Base-by-base conservation (phyloP, 176 grass and related monocot genomes). In the Ampelocalamus luodianensis region DNA sequence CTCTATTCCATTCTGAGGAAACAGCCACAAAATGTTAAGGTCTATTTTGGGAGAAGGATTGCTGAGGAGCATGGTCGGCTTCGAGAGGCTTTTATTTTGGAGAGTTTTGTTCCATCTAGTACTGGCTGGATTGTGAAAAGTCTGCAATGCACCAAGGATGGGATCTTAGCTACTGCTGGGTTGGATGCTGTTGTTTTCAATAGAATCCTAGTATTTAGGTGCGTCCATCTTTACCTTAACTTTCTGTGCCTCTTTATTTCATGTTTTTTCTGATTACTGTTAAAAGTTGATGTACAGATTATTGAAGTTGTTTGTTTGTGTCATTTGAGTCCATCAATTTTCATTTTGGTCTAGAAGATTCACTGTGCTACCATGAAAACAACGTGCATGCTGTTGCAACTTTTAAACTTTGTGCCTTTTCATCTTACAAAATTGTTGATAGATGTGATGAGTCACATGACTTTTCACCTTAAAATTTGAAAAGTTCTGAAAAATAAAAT, bases 131-230 rank as follows among this genome's bases (percentile, higher is more conserved):
- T 98, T 32, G 43, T 95, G n/a, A 95, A 90, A 83, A 94, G 91
- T 77, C 76, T 93, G 77, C 88, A 90, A 51, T 98, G 85, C 72
- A 95, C 82, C 3, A 93, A 98, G 80, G 93, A 98, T 62, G 96
- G 94, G 61, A 76, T 98, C 65, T 69, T 98, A 23, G 82, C 83
- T 62, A 82, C 79, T 55, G 96, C 89, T 80, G 93, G 96, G 23
- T 69, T 98, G 62, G 96, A 98, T 92, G 96, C 93, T 67, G 93
- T 98, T 71, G 91, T 98, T 56, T 95, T 98, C 80, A 85, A 92
- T 80, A 89, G 91, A 85, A 88, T 95, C 65, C 59, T 95, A 58
- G 90, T 95, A 71, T 98, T 98, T 77, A 95, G 96, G 96, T 98
- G 44, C 26, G 5, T 70, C 32, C 10, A 61, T 85, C 54, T 75